Evolutionary conservation across 768 basidiomycete species (phyloP).

Genomic region (Leccinum incarnatum): DNA sequence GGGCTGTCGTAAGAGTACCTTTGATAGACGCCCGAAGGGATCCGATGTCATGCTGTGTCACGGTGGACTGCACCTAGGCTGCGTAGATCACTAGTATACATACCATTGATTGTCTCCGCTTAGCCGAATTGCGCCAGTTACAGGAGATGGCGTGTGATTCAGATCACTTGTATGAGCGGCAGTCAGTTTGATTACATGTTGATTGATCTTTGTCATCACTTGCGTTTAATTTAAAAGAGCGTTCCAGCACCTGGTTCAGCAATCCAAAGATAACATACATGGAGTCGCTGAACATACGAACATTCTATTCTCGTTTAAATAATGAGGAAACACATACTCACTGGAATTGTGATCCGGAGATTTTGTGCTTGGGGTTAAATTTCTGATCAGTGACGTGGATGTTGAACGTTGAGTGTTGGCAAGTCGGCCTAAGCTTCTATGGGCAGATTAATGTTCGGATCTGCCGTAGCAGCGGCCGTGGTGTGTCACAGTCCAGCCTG

Average conservation of each 20-base stretch:
- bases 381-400: not conserved
- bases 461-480: not conserved
- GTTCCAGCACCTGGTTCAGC: not conserved
- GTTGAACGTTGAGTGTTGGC: not conserved
- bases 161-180: not conserved
- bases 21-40: not conserved
- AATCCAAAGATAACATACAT: not conserved
- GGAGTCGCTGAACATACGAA: not conserved
- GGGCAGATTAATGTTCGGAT: not conserved
- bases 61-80: too few relatives aligned
- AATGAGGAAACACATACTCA: not conserved
- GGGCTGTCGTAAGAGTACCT: not conserved
- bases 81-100: not conserved
- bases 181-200: not conserved
- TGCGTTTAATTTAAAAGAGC: not conserved
- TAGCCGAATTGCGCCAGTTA: not conserved
- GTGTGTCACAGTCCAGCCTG: not conserved
- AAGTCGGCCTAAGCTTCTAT: not conserved
- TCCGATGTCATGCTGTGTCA: not conserved
- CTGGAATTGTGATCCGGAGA: not conserved
- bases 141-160: not conserved
- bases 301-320: not conserved
- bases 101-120: not conserved
- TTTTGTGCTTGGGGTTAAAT: not conserved
- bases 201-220: not conserved